Conservation (phyloP, 345 rosid genomes). For the Populus alba region DNA sequence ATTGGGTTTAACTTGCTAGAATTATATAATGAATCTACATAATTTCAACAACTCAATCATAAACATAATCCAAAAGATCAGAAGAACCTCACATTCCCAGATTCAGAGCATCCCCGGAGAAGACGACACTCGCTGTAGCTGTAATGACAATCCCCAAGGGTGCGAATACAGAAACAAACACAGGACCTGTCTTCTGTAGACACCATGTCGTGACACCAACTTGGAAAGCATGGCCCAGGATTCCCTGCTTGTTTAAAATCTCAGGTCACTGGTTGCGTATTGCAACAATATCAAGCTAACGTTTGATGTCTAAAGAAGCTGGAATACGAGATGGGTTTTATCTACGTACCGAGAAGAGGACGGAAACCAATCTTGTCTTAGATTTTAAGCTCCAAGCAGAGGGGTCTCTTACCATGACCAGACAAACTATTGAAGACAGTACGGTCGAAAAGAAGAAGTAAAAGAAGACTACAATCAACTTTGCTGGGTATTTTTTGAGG, state of each 20-base stretch:
- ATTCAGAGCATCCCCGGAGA: slow-evolving; percentile 23
- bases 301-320: neutral
- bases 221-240: slow-evolving; percentile 10
- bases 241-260: slow-evolving; percentile 8
- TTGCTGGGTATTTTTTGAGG: slow-evolving; percentile 8
- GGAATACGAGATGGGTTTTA: neutral
- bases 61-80: neutral
- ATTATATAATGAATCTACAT: neutral
- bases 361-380: slow-evolving; percentile 8
- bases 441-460: slow-evolving; percentile 1
- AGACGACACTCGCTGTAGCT: slow-evolving; percentile 10
- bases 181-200: slow-evolving; percentile 25
- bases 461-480: neutral
- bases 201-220: slow-evolving; percentile 20
- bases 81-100: slow-evolving; percentile 26
- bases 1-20: neutral
- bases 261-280: neutral
- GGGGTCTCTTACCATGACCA: slow-evolving; percentile 3
- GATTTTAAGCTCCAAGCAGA: slow-evolving; percentile 18
- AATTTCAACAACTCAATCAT: neutral
- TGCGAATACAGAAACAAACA: slow-evolving; percentile 34
- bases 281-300: no score
- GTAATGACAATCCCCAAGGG: slow-evolving; percentile 29
- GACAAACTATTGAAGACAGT: neutral
- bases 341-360: slow-evolving; percentile 21